phyloP scores from a whole-genome alignment of 2,329 filamentous ascomycete genomes.

The Fusarium goolgardi region DNA sequence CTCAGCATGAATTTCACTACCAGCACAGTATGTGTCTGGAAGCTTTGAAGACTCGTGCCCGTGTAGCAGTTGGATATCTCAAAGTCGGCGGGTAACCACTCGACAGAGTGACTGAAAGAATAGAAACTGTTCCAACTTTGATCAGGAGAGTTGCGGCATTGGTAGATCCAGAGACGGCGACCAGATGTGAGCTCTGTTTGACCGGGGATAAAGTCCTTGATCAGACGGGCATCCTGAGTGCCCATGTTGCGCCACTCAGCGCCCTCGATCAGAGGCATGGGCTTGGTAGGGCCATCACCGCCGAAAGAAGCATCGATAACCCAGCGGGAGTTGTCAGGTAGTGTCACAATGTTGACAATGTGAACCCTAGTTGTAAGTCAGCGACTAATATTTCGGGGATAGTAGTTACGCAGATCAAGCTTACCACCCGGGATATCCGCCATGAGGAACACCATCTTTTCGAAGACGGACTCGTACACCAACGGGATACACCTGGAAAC shows the following conservation, averaged over 20 bases:
- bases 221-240: slow-evolving; percentile 66
- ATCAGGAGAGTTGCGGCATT: slow-evolving; percentile 63
- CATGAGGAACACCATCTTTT: slow-evolving; percentile 53
- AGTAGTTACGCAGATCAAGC: slow-evolving; percentile 21
- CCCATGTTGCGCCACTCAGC: slow-evolving; percentile 62
- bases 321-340: slow-evolving; percentile 62
- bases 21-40: slow-evolving; percentile 66
- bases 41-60: slow-evolving; percentile 60
- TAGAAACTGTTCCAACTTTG: slow-evolving; percentile 70
- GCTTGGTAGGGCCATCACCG: slow-evolving; percentile 68
- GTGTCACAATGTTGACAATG: slow-evolving; percentile 70
- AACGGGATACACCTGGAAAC: slow-evolving; percentile 65
- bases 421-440: slow-evolving; percentile 61
- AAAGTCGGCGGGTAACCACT: slow-evolving; percentile 72
- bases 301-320: slow-evolving; percentile 74
- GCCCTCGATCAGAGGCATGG: slow-evolving; percentile 63
- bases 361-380: slow-evolving; percentile 56
- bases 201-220: slow-evolving; percentile 60
- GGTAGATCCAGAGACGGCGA: slow-evolving; percentile 70
- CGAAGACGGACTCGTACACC: slow-evolving; percentile 63
- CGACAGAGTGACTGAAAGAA: slow-evolving; percentile 70
- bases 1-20: slow-evolving; percentile 65
- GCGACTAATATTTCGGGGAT: slow-evolving; percentile 26
- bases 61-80: slow-evolving; percentile 69
- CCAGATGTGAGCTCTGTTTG: slow-evolving; percentile 55